A percentile compares a stretch with the other conserved stretches of the same genome.
Evolutionary conservation across 805 yeast genomes (phyloP).

Genomic region (Diddensiella santjacobensis): DNA sequence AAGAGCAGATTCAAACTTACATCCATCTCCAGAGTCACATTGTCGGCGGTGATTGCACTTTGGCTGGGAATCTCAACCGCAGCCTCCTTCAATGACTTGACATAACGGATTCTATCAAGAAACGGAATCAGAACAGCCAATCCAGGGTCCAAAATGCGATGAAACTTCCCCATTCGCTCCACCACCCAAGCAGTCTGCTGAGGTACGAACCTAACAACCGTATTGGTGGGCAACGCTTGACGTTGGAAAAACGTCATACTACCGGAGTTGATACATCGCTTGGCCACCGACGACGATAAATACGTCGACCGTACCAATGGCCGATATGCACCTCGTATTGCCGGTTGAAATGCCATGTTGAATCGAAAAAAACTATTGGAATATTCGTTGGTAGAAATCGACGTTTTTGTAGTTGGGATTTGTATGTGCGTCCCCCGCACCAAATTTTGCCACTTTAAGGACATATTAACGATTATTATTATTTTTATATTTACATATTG

Average conservation of each 20-base stretch:
- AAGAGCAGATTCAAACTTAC: too few species aligned
- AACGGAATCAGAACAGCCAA: constrained; percentile 69
- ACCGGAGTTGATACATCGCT: constrained; percentile 5
- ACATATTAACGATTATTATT: not conserved
- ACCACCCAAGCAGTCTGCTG: constrained; percentile 91
- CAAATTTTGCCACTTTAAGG: too few species aligned
- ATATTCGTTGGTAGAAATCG: too few species aligned
- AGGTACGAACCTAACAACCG: constrained; percentile 70
- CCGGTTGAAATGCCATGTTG: not conserved
- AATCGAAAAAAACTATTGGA: too few species aligned
- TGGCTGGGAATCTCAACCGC: constrained; percentile 86
- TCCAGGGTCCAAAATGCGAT: constrained; percentile 68
- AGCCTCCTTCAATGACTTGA: constrained; percentile 74
- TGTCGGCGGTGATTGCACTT: constrained; percentile 81
- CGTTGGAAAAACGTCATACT: constrained; percentile 56
- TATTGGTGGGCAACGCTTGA: constrained; percentile 67
- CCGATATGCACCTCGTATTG: not conserved
- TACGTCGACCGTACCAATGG: not conserved
- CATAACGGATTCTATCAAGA: constrained; percentile 72
- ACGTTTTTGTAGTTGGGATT: too few species aligned
- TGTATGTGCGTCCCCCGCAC: too few species aligned
- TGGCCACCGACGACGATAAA: not conserved
- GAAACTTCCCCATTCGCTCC: constrained; percentile 85
- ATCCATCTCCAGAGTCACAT: constrained; percentile 79
- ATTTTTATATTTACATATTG: too few species aligned